Evolutionary conservation across 2,329 filamentous ascomycete genomes (phyloP), one percentile per base, ranked within the genome.

Genomic region (Neoascochyta sp.): DNA sequence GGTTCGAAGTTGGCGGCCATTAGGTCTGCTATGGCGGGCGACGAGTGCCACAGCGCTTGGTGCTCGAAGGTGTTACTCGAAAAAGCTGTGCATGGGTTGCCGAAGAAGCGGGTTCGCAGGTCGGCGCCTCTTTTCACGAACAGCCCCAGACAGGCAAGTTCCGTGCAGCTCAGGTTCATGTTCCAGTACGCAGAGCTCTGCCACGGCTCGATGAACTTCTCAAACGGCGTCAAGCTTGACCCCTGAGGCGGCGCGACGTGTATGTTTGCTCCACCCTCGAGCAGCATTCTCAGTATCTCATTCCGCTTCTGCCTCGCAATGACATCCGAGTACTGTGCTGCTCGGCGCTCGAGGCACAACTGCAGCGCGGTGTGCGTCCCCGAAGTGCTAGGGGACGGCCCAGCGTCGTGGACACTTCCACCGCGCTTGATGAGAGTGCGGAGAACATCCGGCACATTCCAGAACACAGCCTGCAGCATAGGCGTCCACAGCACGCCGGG

Each of bases 31-130:
- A 50, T 16, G 9, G 20, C 29, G 7, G 55, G 52, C 6, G 54
- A 50, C 1, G 54, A 49, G 35, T 62, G 58, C 56, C 56, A 62
- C 5, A 62, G 28, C 0, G 47, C 30, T 24, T 62, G 58, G 22
- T 62, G 58, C 22, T 47, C 34, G 19, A 61, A 60, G 0, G 47
- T 56, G 3, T 42, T 31, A 13, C 42, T 35, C 2, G 36, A 28
- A 2, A 24, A 13, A 3, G 51, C 36, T 4, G 34, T 32, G 23
- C 58, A 62, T 13, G 50, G 43, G 18, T 44, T 50, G 5, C 49
- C 42, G 5, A 29, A 31, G 20, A 61, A 60, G 0, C 27, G 16
- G 0, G 36, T 30, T 9, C 49, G 39, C 1, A 58, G 33, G 33
- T 52, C 30, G 5, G 49, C 50, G 4, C 52, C 57, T 16, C 51